Percentiles rank a stretch among this genome's conserved stretches.
These are phyloP conservation scores for Trichoderma parareesei DNA, from an alignment of 495 filamentous ascomycete species.

Conservation along the genomic window DNA sequence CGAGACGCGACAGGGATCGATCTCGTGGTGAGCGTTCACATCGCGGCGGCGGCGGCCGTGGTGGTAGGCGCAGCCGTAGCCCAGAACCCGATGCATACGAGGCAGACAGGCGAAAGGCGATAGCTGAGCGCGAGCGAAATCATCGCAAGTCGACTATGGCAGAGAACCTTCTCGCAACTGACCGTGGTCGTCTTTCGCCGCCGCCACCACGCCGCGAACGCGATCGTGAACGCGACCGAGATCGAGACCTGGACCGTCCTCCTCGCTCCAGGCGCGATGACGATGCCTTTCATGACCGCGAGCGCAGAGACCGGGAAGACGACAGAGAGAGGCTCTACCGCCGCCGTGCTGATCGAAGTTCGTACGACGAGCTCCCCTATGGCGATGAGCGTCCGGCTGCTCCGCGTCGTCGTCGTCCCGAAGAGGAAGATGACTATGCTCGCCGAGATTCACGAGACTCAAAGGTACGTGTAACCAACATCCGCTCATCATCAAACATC, in stretches of 20 bases:
- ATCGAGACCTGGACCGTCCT: constrained; percentile 35
- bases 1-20: constrained; percentile 43
- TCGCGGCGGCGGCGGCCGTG: constrained; percentile 45
- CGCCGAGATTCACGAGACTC: constrained; percentile 53
- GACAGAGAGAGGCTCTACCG: constrained; percentile 80
- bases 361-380: constrained; percentile 77
- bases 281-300: constrained; percentile 51
- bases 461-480: constrained; percentile 41
- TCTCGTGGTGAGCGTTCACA: constrained; percentile 55
- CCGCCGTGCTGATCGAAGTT: constrained; percentile 61
- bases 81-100: constrained; percentile 85
- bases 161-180: constrained; percentile 48
- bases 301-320: constrained; percentile 73
- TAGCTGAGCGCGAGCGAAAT: constrained; percentile 78
- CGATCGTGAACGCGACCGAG: constrained; percentile 30
- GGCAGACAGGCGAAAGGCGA: constrained; percentile 77
- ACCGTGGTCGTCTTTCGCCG: constrained; percentile 36
- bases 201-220: constrained; percentile 38
- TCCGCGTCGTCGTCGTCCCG: constrained; percentile 55
- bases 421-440: constrained; percentile 67
- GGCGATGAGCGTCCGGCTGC: constrained; percentile 64
- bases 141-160: constrained; percentile 71
- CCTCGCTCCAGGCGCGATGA: constrained; percentile 42
- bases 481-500: neutral
- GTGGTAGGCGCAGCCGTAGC: constrained; percentile 52